These are phyloP conservation scores for Salicornia ramosissima DNA, from an alignment of 148 eudicot genomes.

Conservation along the genomic window DNA sequence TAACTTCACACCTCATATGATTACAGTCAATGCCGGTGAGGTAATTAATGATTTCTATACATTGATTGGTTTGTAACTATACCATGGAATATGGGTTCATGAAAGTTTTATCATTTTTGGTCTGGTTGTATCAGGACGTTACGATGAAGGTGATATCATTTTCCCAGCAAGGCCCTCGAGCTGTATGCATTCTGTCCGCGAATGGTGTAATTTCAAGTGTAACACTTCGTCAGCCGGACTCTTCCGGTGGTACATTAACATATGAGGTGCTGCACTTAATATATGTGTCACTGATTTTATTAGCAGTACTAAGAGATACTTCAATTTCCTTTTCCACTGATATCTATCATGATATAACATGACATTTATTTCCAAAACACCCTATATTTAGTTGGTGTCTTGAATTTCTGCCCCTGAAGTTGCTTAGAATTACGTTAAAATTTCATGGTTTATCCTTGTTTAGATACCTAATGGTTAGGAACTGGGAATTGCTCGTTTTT, in stretches of 20 bases:
- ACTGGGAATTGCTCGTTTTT: too few relatives aligned
- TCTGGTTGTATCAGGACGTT: slow-evolving; percentile 69
- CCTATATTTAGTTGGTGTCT: too few relatives aligned
- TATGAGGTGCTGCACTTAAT: slow-evolving; percentile 71
- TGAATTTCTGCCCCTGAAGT: too few relatives aligned
- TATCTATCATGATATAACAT: too few relatives aligned
- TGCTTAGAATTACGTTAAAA: too few relatives aligned
- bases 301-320: not conserved
- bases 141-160: slow-evolving; percentile 95
- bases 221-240: slow-evolving; percentile 92
- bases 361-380: too few relatives aligned
- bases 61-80: not conserved
- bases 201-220: slow-evolving; percentile 89
- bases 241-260: slow-evolving; percentile 97
- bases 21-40: slow-evolving; percentile 92
- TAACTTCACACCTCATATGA: slow-evolving; percentile 88
- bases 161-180: slow-evolving; percentile 97
- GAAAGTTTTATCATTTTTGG: slow-evolving; percentile 16
- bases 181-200: slow-evolving; percentile 94
- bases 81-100: not conserved
- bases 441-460: too few relatives aligned
- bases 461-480: too few relatives aligned
- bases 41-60: slow-evolving; percentile 11
- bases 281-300: not conserved
- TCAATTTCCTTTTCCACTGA: not conserved